phyloP scores from a whole-genome alignment of 768 basidiomycete species.

The Serendipita sp. region DNA sequence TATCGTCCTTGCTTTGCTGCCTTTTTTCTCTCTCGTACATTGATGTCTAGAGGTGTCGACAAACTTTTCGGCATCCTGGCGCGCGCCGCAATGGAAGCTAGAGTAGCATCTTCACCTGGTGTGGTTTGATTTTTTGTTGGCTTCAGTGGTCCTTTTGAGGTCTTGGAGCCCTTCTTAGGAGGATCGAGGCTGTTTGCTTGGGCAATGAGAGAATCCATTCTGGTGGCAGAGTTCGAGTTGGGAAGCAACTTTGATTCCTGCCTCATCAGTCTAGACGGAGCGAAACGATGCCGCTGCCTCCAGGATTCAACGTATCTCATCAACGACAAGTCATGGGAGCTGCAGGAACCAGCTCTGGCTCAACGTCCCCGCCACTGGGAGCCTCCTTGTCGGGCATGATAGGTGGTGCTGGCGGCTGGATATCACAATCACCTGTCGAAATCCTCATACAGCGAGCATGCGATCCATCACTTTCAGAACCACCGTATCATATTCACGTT shows the following conservation, averaged over 20 bases:
- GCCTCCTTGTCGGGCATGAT: neutral
- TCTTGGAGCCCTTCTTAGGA: neutral
- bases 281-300: neutral
- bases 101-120: constrained; percentile 32
- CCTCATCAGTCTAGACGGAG: neutral
- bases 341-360: neutral
- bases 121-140: constrained; percentile 16
- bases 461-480: constrained; percentile 71
- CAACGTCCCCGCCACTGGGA: constrained; percentile 1
- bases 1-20: constrained; percentile 29
- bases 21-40: constrained; percentile 25
- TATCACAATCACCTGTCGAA: constrained; percentile 39
- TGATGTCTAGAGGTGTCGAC: constrained; percentile 41
- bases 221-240: too few relatives aligned
- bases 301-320: constrained; percentile 1
- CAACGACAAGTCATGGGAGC: constrained; percentile 6
- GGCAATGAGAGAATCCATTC: constrained; percentile 60
- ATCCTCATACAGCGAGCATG: constrained; percentile 68
- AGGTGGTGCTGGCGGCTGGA: constrained; percentile 12
- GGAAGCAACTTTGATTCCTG: too few relatives aligned
- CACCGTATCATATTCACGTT: constrained; percentile 82
- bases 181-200: constrained; percentile 37
- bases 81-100: constrained; percentile 38
- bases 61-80: constrained; percentile 41
- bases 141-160: constrained; percentile 17